Evolutionary conservation across 257 asterid species (phyloP).

Genomic region (Solanum infundibuliforme): DNA sequence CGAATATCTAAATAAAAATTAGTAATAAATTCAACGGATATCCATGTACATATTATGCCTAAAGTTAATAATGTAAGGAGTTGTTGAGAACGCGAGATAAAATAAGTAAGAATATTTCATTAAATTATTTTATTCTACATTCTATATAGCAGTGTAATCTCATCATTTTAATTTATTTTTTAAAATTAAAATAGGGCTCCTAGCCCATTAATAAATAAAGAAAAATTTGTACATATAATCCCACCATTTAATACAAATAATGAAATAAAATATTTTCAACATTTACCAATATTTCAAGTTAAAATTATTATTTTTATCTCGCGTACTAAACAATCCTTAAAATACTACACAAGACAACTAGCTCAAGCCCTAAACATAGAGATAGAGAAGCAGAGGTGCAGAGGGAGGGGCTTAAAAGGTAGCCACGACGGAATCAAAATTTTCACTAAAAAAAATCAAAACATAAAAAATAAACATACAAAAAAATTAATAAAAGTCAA

Average conservation of each 20-base stretch:
- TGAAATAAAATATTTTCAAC: background rate
- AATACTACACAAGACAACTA: background rate
- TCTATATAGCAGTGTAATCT: background rate
- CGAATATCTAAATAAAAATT: background rate
- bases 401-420: background rate
- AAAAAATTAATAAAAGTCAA: background rate
- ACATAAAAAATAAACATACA: background rate
- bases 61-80: background rate
- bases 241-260: background rate
- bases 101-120: background rate
- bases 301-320: background rate
- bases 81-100: no score
- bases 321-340: background rate
- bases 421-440: fast-evolving
- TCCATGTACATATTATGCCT: background rate
- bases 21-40: background rate
- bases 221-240: background rate
- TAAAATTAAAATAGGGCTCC: no score
- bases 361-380: background rate
- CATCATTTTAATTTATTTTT: no score
- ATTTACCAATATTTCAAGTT: background rate
- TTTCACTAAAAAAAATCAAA: background rate
- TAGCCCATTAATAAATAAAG: background rate
- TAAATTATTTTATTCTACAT: background rate
- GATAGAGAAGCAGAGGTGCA: background rate